Base-by-base conservation (phyloP, 164 flowering plant species). In the Berberis vulgaris region DNA sequence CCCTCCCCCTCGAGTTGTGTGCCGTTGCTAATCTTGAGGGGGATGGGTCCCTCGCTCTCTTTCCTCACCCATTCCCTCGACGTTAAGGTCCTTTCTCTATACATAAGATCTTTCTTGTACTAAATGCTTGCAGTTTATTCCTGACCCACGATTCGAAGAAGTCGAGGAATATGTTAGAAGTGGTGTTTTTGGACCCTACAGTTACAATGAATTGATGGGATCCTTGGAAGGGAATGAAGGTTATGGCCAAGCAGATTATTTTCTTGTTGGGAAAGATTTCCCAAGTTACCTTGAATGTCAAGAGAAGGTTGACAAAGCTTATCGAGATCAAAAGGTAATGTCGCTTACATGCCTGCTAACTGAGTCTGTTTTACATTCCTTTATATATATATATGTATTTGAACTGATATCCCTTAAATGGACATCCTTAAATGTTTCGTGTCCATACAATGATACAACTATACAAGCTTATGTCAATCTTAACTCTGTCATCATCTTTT, bases 191-290 rank as follows among this genome's bases (percentile, higher is more conserved):
- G 96, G 98, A 57, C 38, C 79, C 60, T 68, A 70, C 70, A 76
- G 74, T 74, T 92, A 92, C 64, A 77, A 82, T 64, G 86, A 81
- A 44, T 68, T 92, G 65, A 70, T 89, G 57, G 96, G 87, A 62
- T 92, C 98, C 43, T 77, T 92, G 76, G 98, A 92, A 86, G 98
- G 98, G 45, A 82, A 87, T 64, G 83, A 89, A 74, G 98, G 98
- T 47, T 92, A 64, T 68, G 96, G 98, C 9, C 85, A 80, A 50
- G 98, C 67, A 55, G 96, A 92, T 76, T 92, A 89, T 75, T 92
- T 92, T 79, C 96, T 92, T 4, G 98, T 92, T 50, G 96, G 95
- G 61, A 82, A 89, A 73, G 96, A 92, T 77, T 92, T 92, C 74
- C 98, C 98, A 2, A 83, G 88, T 73, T 92, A 92, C 73, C 75